A percentile compares a stretch with the other conserved stretches of the same genome.
Evolutionary conservation across 371 early-diverging fungal genomes (phyloP).

Genomic region (Sporodiniella umbellata): DNA sequence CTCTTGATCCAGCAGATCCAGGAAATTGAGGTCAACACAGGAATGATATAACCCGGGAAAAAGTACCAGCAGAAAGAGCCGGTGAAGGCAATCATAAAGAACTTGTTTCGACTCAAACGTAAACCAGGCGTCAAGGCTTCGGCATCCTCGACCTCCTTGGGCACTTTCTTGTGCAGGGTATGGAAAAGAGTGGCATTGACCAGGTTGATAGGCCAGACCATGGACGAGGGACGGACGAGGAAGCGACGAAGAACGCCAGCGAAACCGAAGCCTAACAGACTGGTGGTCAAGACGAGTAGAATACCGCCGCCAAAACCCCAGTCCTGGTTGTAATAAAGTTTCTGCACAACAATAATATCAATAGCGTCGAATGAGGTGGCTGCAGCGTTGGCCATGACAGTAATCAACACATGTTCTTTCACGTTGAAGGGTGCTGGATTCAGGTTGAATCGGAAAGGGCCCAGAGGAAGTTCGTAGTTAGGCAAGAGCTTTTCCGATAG

Average conservation of each 20-base stretch:
- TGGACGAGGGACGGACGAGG: slow-evolving; percentile 73
- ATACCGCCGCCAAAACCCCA: slow-evolving; percentile 64
- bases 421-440: slow-evolving; percentile 80
- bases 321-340: slow-evolving; percentile 59
- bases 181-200: slow-evolving; percentile 74
- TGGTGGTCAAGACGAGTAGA: slow-evolving; percentile 63
- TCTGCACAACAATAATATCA: slow-evolving; percentile 72
- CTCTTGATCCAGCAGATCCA: slow-evolving; percentile 65
- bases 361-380: slow-evolving; percentile 66
- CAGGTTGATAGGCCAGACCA: slow-evolving; percentile 85
- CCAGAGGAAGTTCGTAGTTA: slow-evolving; percentile 19
- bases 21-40: slow-evolving; percentile 45
- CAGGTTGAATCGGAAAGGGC: slow-evolving; percentile 32
- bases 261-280: slow-evolving; percentile 79
- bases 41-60: slow-evolving; percentile 59
- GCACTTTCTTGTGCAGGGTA: slow-evolving; percentile 59
- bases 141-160: slow-evolving; percentile 30
- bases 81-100: slow-evolving; percentile 61
- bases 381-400: slow-evolving; percentile 61
- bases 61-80: slow-evolving; percentile 42
- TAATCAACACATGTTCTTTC: slow-evolving; percentile 71
- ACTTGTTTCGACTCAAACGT: slow-evolving; percentile 47
- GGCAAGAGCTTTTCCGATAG: slow-evolving; percentile 59
- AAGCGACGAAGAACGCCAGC: slow-evolving; percentile 77
- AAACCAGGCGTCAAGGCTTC: slow-evolving; percentile 29